Evolutionary conservation across 1,139 yeast genomes (phyloP).

Genomic region (Candida labiduridarum): DNA sequence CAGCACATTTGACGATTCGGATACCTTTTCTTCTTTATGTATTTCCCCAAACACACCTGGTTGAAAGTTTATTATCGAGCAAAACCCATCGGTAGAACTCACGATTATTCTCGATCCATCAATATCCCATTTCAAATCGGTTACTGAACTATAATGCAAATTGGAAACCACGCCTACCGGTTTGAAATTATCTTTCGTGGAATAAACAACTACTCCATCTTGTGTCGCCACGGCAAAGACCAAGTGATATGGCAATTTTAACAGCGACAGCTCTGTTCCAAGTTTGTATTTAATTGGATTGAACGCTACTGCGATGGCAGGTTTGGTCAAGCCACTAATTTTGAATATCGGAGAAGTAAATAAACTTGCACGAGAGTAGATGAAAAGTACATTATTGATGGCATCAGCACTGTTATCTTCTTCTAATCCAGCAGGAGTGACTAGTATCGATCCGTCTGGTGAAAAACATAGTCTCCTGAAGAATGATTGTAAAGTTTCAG

Average conservation of each 20-base stretch:
- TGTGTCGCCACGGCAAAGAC: conserved; percentile 93
- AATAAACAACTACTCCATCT: conserved; percentile 81
- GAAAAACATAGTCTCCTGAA: conserved; percentile 84
- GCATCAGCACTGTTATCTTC: conserved; percentile 11
- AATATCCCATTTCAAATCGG: conserved; percentile 83
- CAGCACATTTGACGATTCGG: conserved; percentile 6
- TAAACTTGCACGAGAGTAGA: conserved; percentile 72
- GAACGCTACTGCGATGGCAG: conserved; percentile 81
- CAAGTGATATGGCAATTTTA: conserved; percentile 66
- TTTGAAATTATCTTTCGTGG: conserved; percentile 58
- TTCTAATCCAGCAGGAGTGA: conserved; percentile 80
- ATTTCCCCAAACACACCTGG: conserved; percentile 54
- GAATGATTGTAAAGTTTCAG: conserved; percentile 87
- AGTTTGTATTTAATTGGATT: conserved; percentile 60
- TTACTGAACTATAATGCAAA: conserved; percentile 83
- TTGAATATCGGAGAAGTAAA: conserved; percentile 72
- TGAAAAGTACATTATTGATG: conserved; percentile 66
- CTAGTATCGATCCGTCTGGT: conserved; percentile 81
- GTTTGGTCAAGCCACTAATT: conserved; percentile 77
- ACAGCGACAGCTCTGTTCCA: conserved; percentile 21
- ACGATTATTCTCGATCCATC: conserved; percentile 74
- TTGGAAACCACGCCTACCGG: conserved; percentile 80
- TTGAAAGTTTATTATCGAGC: conserved; percentile 65
- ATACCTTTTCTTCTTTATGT: conserved; percentile 9
- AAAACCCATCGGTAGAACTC: conserved; percentile 94